Evolutionary conservation across 345 rosid species (phyloP).

Genomic region (Trapa incisa): DNA sequence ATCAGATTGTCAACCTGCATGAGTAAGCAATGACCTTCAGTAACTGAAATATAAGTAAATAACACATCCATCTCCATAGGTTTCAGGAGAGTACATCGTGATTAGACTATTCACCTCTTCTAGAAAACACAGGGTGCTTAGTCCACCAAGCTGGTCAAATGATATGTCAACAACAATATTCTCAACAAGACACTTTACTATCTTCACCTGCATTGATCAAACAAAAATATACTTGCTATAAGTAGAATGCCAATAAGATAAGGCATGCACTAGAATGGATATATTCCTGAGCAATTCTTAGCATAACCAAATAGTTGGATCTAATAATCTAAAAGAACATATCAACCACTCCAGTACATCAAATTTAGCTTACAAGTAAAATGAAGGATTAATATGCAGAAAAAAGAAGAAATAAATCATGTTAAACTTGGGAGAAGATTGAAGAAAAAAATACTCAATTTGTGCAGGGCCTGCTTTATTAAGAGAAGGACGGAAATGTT

Average conservation of each 20-base stretch:
- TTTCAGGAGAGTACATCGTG: background rate
- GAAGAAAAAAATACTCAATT: background rate
- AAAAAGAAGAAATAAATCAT: background rate
- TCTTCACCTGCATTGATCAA: conserved; percentile 55
- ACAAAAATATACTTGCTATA: conserved; percentile 3
- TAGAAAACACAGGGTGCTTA: conserved; percentile 96
- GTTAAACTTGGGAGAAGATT: background rate
- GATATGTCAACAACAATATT: conserved; percentile 98
- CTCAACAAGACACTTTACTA: conserved; percentile 94
- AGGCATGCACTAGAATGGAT: background rate
- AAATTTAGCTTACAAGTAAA: background rate
- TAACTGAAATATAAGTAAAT: background rate
- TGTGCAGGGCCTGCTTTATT: background rate
- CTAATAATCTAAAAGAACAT: background rate
- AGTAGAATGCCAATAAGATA: background rate
- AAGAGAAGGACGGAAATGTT: background rate
- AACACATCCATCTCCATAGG: conserved; percentile 8
- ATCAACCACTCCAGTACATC: background rate
- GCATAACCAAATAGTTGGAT: background rate
- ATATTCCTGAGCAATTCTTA: background rate
- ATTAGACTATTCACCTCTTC: conserved; percentile 59
- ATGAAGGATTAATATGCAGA: background rate
- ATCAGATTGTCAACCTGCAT: conserved; percentile 78
- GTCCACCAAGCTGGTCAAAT: conserved; percentile 94
- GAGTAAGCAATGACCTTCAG: background rate